phyloP scores from a whole-genome alignment of 192 early-diverging fungal species.

The Coemansia reversa region DNA sequence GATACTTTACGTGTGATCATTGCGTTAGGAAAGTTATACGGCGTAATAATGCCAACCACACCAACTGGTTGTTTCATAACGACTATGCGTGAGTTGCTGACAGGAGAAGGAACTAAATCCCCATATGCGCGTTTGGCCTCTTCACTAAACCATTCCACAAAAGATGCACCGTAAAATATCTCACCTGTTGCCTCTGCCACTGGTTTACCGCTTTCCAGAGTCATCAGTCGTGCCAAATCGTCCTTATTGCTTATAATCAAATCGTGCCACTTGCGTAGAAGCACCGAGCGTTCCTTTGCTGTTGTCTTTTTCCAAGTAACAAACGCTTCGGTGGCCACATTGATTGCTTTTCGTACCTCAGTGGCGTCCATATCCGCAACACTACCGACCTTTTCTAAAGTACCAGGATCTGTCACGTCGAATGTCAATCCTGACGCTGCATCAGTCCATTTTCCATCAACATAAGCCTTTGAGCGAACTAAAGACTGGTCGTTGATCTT shows the following conservation, averaged over 20 bases:
- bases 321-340: conserved; percentile 61
- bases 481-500: conserved; percentile 66
- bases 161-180: conserved; percentile 63
- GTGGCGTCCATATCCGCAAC: conserved; percentile 65
- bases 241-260: conserved; percentile 65
- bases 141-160: conserved; percentile 84
- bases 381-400: conserved; percentile 59
- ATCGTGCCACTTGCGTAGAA: conserved; percentile 66
- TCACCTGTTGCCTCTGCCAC: conserved; percentile 60
- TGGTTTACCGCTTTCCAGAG: conserved; percentile 83
- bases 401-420: conserved; percentile 65
- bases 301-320: conserved; percentile 62
- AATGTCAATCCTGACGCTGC: conserved; percentile 52
- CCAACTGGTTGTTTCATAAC: conserved; percentile 79
- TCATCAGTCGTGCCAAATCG: conserved; percentile 77
- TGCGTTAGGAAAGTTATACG: conserved; percentile 85
- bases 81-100: conserved; percentile 57
- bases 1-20: conserved; percentile 64
- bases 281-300: conserved; percentile 60
- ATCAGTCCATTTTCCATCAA: conserved; percentile 61
- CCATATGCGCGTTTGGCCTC: conserved; percentile 79
- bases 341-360: conserved; percentile 60
- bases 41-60: conserved; percentile 68
- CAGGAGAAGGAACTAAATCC: conserved; percentile 69
- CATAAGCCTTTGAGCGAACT: conserved; percentile 56